Conservation (phyloP, 176 grass and related monocot genomes). For the Sorghum bicolor region Sorghum_bicolor_NCBIv3 NC_012879.2:15776001-15776500, state of each 20-base stretch:
- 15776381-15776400: constrained; percentile 75
- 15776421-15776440: constrained; percentile 48
- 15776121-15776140: background rate
- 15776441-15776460: constrained; percentile 46
- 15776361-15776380: constrained; percentile 42
- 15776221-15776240: background rate
- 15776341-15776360: constrained; percentile 89
- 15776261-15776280: constrained; percentile 49
- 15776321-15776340: constrained; percentile 69
- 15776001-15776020: background rate
- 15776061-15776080: background rate
- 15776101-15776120: background rate
- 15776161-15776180: background rate
- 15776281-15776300: constrained; percentile 68
- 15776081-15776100: background rate
- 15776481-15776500: constrained; percentile 38
- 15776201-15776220: background rate
- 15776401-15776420: constrained; percentile 60
- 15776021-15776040: background rate
- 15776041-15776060: background rate
- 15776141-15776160: background rate
- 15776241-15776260: background rate
- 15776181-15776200: background rate
- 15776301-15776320: constrained; percentile 59
- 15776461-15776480: constrained; percentile 48